Evolutionary conservation across 495 filamentous ascomycete genomes (phyloP).

Genomic region (Podospora comata): DNA sequence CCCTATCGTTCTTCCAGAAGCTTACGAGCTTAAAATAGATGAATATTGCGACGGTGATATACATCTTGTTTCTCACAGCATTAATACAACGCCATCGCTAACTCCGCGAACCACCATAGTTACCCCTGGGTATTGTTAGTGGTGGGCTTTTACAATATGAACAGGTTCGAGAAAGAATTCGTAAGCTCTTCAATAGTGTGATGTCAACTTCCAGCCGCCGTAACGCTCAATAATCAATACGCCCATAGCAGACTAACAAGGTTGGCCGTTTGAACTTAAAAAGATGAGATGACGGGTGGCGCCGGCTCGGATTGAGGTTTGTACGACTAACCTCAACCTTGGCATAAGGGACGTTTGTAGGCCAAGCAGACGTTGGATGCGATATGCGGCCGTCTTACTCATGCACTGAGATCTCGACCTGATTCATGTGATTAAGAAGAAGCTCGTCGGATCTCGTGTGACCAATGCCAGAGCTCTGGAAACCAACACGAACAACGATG

Average conservation of each 20-base stretch:
- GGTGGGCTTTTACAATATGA: background rate
- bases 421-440: background rate
- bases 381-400: background rate
- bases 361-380: background rate
- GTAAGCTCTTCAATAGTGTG: background rate
- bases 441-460: background rate
- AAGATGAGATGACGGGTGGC: background rate
- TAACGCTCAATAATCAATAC: background rate
- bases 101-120: background rate
- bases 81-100: background rate
- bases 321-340: background rate
- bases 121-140: background rate
- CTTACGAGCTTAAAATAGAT: background rate
- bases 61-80: background rate
- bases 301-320: background rate
- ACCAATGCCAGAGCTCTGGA: background rate
- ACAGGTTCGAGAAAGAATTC: background rate
- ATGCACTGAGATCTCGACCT: background rate
- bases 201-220: too few relatives aligned
- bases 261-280: background rate
- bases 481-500: background rate
- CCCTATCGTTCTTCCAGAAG: background rate
- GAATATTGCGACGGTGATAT: background rate
- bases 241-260: background rate
- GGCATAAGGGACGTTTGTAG: background rate